Evolutionary conservation across 208 protist genomes (phyloP).

Genomic region (Leishmania lainsoni): DNA sequence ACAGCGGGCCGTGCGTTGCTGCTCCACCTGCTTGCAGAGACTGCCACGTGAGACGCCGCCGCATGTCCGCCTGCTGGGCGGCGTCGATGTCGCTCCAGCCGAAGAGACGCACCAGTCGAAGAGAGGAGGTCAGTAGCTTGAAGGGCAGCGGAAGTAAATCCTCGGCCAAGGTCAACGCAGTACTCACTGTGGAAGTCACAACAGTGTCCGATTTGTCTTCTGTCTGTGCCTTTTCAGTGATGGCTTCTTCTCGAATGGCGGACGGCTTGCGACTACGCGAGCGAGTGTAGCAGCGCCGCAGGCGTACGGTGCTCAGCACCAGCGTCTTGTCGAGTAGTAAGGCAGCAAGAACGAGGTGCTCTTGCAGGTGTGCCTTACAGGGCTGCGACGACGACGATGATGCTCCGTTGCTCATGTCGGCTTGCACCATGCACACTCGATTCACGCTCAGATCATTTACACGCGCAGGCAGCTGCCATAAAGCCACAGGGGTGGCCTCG

Average conservation of each 20-base stretch:
- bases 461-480: slow-evolving; percentile 63
- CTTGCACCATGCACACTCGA: slow-evolving; percentile 53
- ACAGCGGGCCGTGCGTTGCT: slow-evolving; percentile 30
- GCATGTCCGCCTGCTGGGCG: slow-evolving; percentile 28
- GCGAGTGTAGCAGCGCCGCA: slow-evolving; percentile 25
- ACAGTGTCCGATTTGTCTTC: too few relatives aligned
- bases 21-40: slow-evolving; percentile 22
- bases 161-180: slow-evolving; percentile 35
- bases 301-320: slow-evolving; percentile 53
- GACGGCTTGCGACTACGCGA: not conserved
- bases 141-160: slow-evolving; percentile 58
- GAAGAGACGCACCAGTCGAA: slow-evolving; percentile 80
- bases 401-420: not conserved
- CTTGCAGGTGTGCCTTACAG: slow-evolving; percentile 40
- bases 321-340: slow-evolving; percentile 81
- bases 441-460: slow-evolving; percentile 82
- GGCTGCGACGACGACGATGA: not conserved
- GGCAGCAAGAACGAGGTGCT: slow-evolving; percentile 65
- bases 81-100: slow-evolving; percentile 55
- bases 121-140: slow-evolving; percentile 71
- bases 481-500: slow-evolving; percentile 39
- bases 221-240: not conserved
- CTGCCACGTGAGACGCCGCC: slow-evolving; percentile 26
- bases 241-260: not conserved
- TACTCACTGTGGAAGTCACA: not conserved